Conservation (phyloP, 129 eudicot species). For the Glebionis coronaria region DNA sequence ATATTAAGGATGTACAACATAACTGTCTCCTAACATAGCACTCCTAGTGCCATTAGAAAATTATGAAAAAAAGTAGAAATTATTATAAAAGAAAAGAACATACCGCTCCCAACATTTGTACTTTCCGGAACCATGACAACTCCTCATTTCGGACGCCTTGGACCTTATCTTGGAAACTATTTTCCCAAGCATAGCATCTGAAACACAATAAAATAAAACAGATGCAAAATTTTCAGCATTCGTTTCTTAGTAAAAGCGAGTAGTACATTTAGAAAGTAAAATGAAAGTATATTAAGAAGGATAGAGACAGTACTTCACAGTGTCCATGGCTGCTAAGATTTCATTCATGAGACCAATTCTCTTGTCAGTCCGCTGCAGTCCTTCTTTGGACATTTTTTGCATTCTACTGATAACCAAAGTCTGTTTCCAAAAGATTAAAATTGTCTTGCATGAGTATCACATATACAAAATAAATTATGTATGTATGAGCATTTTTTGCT, state of each 20-base stretch:
- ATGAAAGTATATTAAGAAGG: background rate
- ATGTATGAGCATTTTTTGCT: background rate
- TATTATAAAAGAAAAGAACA: constrained; percentile 7
- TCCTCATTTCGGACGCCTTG: constrained; percentile 66
- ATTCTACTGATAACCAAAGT: constrained; percentile 81
- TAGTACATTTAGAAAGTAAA: background rate
- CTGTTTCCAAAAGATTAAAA: constrained; percentile 40
- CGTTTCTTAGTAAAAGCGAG: background rate
- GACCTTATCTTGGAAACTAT: constrained; percentile 79
- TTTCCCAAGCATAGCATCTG: constrained; percentile 97
- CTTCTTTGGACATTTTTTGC: constrained; percentile 84
- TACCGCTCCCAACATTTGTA: constrained; percentile 97
- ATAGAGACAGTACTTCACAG: constrained; percentile 60
- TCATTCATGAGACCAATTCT: constrained; percentile 96
- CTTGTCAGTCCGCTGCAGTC: constrained; percentile 85
- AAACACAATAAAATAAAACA: constrained; percentile 14
- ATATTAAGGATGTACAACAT: too few species aligned
- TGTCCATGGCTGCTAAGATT: constrained; percentile 95
- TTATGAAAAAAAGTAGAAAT: too few species aligned
- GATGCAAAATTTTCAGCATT: constrained; percentile 8
- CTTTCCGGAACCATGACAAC: constrained; percentile 70
- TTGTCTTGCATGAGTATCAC: background rate
- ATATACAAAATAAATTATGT: background rate
- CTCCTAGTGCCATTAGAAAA: too few species aligned
- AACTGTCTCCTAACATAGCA: too few species aligned